phyloP scores from a whole-genome alignment of 305 asterid species.

The Fraxinus sp. region DNA sequence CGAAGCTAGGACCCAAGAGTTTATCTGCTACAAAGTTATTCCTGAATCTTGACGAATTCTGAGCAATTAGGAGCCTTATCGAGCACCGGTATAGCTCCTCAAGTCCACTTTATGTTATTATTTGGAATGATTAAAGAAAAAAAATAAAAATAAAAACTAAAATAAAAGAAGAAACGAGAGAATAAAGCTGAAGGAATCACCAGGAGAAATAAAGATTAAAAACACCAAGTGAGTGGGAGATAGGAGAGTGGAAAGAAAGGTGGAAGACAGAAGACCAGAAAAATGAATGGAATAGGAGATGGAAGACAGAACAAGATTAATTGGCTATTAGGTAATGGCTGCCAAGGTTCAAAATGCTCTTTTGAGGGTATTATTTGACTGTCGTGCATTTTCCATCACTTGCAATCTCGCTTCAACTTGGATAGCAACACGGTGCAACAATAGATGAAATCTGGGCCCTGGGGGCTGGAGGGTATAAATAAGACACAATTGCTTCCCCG shows the following conservation, averaged over 20 bases:
- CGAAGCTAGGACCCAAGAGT: neutral
- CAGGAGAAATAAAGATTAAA: neutral
- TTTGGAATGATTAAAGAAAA: neutral
- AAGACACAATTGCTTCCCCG: neutral
- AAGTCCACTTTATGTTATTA: neutral
- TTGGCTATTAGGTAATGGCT: neutral
- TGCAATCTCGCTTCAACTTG: neutral
- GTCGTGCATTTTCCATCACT: neutral
- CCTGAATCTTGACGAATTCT: neutral
- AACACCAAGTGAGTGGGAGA: neutral
- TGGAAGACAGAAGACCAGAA: neutral
- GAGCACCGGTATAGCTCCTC: neutral
- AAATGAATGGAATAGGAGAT: neutral
- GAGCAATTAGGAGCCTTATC: neutral
- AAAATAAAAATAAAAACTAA: neutral
- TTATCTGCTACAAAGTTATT: neutral
- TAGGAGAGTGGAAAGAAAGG: neutral
- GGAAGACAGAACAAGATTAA: neutral
- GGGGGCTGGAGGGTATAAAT: neutral
- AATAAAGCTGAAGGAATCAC: constrained; percentile 1
- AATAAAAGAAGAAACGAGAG: neutral
- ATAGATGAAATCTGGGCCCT: neutral
- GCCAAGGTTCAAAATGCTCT: neutral
- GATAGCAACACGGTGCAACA: neutral
- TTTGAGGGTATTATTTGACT: neutral